Conservation (phyloP, 2,329 filamentous ascomycete species). For the Canariomyces notabilis region DNA sequence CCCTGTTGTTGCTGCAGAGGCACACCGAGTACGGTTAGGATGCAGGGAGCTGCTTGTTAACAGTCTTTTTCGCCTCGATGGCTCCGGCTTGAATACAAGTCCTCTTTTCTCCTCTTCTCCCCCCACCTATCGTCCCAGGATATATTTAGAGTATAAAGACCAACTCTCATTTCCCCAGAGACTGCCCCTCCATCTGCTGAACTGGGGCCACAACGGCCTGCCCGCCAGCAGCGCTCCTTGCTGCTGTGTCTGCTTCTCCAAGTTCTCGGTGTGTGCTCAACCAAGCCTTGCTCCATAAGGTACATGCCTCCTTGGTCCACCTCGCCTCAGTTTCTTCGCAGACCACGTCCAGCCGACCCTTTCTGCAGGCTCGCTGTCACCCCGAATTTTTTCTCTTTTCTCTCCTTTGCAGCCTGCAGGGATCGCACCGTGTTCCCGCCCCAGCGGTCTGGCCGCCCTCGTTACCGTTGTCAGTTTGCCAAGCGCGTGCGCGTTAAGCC, state of each 20-base stretch:
- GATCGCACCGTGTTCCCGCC: neutral
- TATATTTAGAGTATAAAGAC: slow-evolving; percentile 29
- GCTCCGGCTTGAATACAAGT: slow-evolving; percentile 19
- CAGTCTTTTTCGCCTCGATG: slow-evolving; percentile 19
- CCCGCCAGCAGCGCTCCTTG: slow-evolving; percentile 33
- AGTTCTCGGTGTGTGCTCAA: neutral
- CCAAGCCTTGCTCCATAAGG: neutral
- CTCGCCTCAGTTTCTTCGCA: neutral
- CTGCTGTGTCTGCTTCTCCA: neutral
- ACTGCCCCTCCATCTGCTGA: slow-evolving; percentile 32
- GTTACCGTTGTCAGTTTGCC: slow-evolving; percentile 11
- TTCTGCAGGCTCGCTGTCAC: neutral
- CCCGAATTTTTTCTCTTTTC: neutral
- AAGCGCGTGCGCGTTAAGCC: slow-evolving; percentile 19
- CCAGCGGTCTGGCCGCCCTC: slow-evolving; percentile 8
- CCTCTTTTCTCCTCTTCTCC: slow-evolving; percentile 11
- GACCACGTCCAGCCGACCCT: neutral
- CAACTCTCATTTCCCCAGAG: slow-evolving; percentile 34
- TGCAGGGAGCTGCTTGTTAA: slow-evolving; percentile 24
- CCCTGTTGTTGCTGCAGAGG: slow-evolving; percentile 13
- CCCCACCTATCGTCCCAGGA: slow-evolving; percentile 28
- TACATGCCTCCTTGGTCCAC: neutral
- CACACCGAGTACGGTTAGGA: slow-evolving; percentile 9
- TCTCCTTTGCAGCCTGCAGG: neutral
- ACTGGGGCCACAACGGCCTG: slow-evolving; percentile 38